A percentile compares a stretch with the other conserved stretches of the same genome.
These are phyloP conservation scores for Nectriaceae sp. DNA, from an alignment of 2,329 filamentous ascomycete genomes.

Conservation along the genomic window DNA sequence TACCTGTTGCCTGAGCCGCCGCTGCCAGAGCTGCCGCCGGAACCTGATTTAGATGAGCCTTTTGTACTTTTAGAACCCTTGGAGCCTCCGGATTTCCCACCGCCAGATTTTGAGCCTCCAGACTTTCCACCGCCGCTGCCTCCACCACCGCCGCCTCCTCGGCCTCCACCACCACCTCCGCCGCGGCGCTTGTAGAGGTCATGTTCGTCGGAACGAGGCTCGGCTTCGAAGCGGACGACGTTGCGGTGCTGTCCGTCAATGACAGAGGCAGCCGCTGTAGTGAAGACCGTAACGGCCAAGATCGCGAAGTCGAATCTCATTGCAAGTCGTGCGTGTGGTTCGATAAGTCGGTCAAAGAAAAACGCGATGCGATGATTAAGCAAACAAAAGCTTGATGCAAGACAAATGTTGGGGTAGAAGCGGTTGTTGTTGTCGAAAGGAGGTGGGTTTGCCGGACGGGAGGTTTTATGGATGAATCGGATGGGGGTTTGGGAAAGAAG, in stretches of 20 bases:
- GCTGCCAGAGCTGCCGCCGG: conserved; percentile 22
- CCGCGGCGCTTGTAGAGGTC: conserved; percentile 63
- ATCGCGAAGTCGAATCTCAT: conserved; percentile 37
- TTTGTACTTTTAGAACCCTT: conserved; percentile 10
- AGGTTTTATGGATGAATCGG: not conserved
- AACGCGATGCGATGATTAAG: no score
- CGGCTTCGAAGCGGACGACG: conserved; percentile 25
- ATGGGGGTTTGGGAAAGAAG: no score
- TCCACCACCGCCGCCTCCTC: conserved; percentile 40
- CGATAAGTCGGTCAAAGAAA: no score
- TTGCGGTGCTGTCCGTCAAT: conserved; percentile 22
- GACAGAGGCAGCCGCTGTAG: conserved; percentile 26
- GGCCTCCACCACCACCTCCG: conserved; percentile 56
- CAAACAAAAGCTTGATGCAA: no score
- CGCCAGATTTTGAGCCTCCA: conserved; percentile 16
- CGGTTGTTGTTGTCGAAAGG: no score
- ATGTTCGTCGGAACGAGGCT: conserved; percentile 33
- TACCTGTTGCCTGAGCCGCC: conserved; percentile 8
- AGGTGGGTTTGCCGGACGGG: not conserved
- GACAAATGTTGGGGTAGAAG: no score
- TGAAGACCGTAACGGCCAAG: conserved; percentile 31
- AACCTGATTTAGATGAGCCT: conserved; percentile 15
- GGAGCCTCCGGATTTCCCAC: conserved; percentile 8
- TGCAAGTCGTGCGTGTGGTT: conserved; percentile 18
- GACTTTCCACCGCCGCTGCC: conserved; percentile 22